phyloP scores from a whole-genome alignment of 257 asterid genomes.

The Osmanthus fragrans region DNA sequence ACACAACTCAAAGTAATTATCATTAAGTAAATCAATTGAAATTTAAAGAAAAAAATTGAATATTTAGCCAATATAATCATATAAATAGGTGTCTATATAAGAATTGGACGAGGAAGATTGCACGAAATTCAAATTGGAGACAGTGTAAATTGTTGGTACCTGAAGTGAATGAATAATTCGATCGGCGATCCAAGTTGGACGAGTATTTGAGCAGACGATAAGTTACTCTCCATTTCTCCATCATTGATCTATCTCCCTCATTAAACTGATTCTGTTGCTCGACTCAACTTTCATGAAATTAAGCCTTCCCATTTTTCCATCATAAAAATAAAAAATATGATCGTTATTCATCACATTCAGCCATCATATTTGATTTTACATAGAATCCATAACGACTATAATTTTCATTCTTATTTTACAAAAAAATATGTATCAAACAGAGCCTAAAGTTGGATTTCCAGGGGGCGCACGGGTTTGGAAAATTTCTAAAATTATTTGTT shows the following conservation, averaged over 20 bases:
- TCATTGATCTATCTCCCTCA: slow-evolving; percentile 19
- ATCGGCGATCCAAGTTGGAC: slow-evolving; percentile 34
- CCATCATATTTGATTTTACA: too few relatives aligned
- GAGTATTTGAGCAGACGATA: slow-evolving; percentile 46
- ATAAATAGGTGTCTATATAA: neutral
- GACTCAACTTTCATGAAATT: neutral
- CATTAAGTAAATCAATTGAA: neutral
- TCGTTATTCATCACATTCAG: too few relatives aligned
- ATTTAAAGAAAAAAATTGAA: neutral
- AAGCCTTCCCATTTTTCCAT: too few relatives aligned
- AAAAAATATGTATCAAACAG: too few relatives aligned
- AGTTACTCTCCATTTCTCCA: slow-evolving; percentile 55
- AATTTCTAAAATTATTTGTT: too few relatives aligned
- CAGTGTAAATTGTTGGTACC: slow-evolving; percentile 30
- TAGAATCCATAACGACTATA: too few relatives aligned
- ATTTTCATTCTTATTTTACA: too few relatives aligned
- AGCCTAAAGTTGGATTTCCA: too few relatives aligned
- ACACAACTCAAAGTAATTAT: neutral
- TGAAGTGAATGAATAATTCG: slow-evolving; percentile 31
- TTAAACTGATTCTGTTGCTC: neutral
- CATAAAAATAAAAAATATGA: too few relatives aligned
- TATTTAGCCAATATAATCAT: neutral
- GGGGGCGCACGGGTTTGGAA: too few relatives aligned
- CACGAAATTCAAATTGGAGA: neutral
- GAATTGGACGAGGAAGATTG: neutral